Conservation (phyloP, 2,329 filamentous ascomycete species). For the Paecilomyces niveus region DNA sequence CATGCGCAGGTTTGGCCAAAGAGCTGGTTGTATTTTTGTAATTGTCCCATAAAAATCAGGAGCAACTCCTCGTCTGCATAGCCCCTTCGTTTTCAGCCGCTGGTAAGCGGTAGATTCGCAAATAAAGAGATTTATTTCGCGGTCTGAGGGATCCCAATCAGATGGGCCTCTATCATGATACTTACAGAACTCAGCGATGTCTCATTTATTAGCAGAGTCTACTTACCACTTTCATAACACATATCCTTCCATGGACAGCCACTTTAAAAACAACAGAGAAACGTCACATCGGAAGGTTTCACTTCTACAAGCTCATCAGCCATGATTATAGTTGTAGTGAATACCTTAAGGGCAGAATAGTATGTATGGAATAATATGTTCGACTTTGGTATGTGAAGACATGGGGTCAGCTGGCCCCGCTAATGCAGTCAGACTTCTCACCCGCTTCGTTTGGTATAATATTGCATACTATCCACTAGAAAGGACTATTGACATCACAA, state of each 20-base stretch:
- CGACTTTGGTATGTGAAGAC: too few relatives aligned
- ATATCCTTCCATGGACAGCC: conserved; percentile 1
- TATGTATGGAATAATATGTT: too few relatives aligned
- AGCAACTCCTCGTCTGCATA: conserved; percentile 7
- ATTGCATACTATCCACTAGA: too few relatives aligned
- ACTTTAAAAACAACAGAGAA: conserved; percentile 11
- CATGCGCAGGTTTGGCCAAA: conserved; percentile 6
- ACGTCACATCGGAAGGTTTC: conserved; percentile 7
- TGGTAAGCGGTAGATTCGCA: conserved; percentile 11
- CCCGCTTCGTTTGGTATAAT: too few relatives aligned
- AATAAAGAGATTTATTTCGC: conserved; percentile 10
- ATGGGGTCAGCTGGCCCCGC: too few relatives aligned
- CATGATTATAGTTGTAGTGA: too few relatives aligned
- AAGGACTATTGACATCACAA: too few relatives aligned
- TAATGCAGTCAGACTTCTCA: too few relatives aligned
- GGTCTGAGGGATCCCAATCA: conserved; percentile 4
- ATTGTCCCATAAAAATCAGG: conserved; percentile 12
- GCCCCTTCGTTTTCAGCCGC: conserved; percentile 10
- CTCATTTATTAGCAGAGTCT: not conserved
- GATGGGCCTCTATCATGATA: conserved; percentile 7
- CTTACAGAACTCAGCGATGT: conserved; percentile 1
- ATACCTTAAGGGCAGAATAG: too few relatives aligned
- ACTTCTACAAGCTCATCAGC: not conserved
- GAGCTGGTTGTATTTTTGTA: conserved; percentile 4
- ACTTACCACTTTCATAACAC: conserved; percentile 13